phyloP scores from a whole-genome alignment of 2,329 filamentous ascomycete genomes.

The Verticillium alfalfae region DNA sequence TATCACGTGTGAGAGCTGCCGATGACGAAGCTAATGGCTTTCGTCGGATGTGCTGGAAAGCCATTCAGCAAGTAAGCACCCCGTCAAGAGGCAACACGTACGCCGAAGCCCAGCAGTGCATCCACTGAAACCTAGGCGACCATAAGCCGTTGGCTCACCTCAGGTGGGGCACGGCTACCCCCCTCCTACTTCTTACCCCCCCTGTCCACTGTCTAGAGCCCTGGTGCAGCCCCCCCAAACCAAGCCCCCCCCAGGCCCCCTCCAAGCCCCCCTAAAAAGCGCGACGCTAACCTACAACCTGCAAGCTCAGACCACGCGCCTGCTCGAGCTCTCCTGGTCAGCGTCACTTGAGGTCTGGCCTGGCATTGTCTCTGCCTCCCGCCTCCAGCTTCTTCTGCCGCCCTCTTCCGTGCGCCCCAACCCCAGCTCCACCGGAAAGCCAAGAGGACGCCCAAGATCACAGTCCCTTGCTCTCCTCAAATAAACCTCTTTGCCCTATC shows the following conservation, averaged over 20 bases:
- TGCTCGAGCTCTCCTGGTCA: background rate
- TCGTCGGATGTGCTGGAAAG: background rate
- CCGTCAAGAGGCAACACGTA: background rate
- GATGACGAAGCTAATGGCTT: background rate
- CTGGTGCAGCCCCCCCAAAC: background rate
- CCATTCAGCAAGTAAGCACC: background rate
- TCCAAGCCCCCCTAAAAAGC: background rate
- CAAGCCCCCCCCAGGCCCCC: background rate
- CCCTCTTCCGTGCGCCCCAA: background rate
- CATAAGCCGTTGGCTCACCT: background rate
- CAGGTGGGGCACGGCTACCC: background rate
- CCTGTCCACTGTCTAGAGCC: background rate
- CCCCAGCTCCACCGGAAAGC: slow-evolving; percentile 2
- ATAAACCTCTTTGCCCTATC: background rate
- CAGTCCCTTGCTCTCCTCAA: background rate
- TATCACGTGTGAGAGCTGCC: background rate
- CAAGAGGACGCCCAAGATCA: slow-evolving; percentile 1
- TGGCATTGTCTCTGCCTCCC: background rate
- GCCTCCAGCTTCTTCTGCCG: background rate
- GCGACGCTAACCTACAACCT: background rate
- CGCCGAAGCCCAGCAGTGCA: background rate
- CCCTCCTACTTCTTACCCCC: background rate
- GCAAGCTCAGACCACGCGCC: background rate
- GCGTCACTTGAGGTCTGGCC: background rate
- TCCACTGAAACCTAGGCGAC: background rate